These are phyloP conservation scores for Lycium ferocissimum DNA, from an alignment of 257 asterid species.

Conservation along the genomic window DNA sequence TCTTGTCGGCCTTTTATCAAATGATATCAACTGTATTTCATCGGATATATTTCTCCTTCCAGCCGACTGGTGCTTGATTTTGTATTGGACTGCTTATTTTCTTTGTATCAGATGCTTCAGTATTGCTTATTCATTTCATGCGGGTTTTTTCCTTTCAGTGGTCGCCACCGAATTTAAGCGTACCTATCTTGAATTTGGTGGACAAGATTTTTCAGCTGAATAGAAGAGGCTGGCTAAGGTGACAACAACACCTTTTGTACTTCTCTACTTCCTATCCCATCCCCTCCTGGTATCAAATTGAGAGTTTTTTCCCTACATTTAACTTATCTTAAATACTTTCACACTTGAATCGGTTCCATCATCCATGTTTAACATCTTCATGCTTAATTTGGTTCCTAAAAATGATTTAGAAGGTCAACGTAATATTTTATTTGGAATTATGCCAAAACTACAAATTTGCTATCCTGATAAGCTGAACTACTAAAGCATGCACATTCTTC, in stretches of 20 bases:
- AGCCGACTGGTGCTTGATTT: neutral
- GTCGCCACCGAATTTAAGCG: constrained; percentile 93
- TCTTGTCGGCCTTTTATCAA: constrained; percentile 12
- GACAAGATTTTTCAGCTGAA: constrained; percentile 96
- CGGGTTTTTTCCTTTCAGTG: constrained; percentile 67
- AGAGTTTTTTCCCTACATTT: constrained; percentile 1
- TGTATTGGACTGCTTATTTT: neutral
- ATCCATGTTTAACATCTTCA: constrained; percentile 22
- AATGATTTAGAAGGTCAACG: constrained; percentile 16
- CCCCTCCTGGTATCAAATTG: constrained; percentile 1
- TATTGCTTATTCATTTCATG: constrained; percentile 16
- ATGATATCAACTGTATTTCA: neutral
- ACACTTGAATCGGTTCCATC: constrained; percentile 27
- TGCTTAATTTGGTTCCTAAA: constrained; percentile 35
- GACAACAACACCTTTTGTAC: constrained; percentile 32
- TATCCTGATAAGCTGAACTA: constrained; percentile 6
- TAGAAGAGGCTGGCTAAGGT: constrained; percentile 99
- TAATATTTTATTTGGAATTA: neutral
- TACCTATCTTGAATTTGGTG: constrained; percentile 92
- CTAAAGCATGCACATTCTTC: neutral
- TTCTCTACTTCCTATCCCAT: constrained; percentile 26
- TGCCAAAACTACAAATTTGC: neutral
- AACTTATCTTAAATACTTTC: constrained; percentile 21
- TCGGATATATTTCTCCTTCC: constrained; percentile 12
- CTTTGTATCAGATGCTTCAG: neutral